Conservation (phyloP, 306 rosid genomes). For the Malus sieversii region DNA sequence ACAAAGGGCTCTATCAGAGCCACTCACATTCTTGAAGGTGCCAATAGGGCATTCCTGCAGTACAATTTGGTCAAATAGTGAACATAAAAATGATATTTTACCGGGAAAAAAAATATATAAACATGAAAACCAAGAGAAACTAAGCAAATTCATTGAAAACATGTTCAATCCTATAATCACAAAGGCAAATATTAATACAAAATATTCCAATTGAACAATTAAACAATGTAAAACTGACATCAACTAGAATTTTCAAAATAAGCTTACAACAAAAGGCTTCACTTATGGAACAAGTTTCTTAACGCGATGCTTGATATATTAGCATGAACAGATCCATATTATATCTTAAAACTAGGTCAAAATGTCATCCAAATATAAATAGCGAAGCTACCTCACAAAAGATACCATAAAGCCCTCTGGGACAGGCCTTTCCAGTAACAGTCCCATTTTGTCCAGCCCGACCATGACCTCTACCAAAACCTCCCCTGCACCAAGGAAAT, state of each 20-base stretch:
- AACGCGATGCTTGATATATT: background rate
- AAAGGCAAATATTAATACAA: background rate
- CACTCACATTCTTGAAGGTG: slow-evolving; percentile 71
- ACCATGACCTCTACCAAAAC: slow-evolving; percentile 77
- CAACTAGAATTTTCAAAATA: background rate
- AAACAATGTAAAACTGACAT: background rate
- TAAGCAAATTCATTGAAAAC: background rate
- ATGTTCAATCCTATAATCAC: background rate
- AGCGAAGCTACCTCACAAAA: slow-evolving; percentile 68
- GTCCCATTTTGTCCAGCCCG: slow-evolving; percentile 78
- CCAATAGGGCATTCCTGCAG: slow-evolving; percentile 96
- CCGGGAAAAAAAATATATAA: background rate
- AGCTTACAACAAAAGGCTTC: background rate
- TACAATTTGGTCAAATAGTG: slow-evolving; percentile 4
- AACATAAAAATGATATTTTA: background rate
- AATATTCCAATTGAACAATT: background rate
- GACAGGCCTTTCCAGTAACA: slow-evolving; percentile 73
- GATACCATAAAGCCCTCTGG: slow-evolving; percentile 80
- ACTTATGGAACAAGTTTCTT: background rate
- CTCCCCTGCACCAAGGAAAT: slow-evolving; percentile 56
- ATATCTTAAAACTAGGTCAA: background rate
- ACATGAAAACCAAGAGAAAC: background rate
- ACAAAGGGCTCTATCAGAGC: slow-evolving; percentile 74
- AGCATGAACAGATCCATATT: background rate
- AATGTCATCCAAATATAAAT: background rate